Conservation (phyloP, 768 basidiomycete genomes). For the Lactarius trivialis region DNA sequence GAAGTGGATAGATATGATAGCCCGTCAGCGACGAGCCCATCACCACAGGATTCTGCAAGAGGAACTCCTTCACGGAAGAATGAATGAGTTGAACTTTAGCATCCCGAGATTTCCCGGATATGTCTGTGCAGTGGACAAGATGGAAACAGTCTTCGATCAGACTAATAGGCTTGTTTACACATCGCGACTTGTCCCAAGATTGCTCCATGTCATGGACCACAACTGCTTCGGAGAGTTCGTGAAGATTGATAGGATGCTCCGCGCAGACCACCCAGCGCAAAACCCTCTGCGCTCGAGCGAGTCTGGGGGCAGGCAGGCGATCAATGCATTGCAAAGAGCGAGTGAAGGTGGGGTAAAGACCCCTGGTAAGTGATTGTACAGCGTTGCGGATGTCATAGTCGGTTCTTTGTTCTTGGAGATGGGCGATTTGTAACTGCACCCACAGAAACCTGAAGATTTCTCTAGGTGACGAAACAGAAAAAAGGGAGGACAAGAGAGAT, state of each 20-base stretch:
- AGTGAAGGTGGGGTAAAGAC: conserved; percentile 2
- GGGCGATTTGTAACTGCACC: conserved; percentile 4
- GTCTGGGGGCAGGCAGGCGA: not conserved
- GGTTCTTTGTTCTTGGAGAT: conserved; percentile 10
- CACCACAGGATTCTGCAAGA: not conserved
- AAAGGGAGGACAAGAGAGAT: not conserved
- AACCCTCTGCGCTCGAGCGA: not conserved
- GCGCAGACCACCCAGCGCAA: conserved; percentile 8
- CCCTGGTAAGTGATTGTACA: not conserved
- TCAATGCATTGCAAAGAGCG: conserved; percentile 1
- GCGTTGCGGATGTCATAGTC: conserved; percentile 3
- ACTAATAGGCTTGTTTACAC: not conserved
- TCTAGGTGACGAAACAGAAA: not conserved
- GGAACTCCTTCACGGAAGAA: conserved; percentile 8
- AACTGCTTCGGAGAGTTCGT: conserved; percentile 2
- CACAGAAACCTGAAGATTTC: conserved; percentile 1
- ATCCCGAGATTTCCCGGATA: not conserved
- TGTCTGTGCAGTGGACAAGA: conserved; percentile 1
- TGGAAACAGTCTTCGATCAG: conserved; percentile 10
- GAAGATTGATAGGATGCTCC: not conserved
- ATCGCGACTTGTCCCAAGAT: conserved; percentile 4
- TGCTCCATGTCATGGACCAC: conserved; percentile 1
- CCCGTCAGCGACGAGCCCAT: not conserved
- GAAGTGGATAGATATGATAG: conserved; percentile 6
- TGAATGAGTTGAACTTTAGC: conserved; percentile 7